phyloP scores from a whole-genome alignment of 2,329 filamentous ascomycete genomes.

The Colletotrichum sp. region DNA sequence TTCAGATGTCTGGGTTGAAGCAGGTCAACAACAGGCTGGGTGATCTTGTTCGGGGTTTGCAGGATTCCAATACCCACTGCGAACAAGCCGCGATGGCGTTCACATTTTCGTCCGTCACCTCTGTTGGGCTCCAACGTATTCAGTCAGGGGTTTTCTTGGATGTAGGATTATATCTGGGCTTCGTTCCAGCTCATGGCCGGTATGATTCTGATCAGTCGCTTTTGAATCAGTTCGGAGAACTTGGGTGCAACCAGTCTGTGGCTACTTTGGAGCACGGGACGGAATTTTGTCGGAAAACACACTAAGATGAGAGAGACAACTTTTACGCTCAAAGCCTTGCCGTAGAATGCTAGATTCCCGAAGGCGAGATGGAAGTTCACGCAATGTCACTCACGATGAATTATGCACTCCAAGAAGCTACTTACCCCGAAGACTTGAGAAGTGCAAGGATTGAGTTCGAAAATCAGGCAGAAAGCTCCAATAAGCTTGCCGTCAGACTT shows the following conservation, averaged over 20 bases:
- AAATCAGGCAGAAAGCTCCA: not conserved
- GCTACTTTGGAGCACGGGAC: accelerated
- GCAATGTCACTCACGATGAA: not conserved
- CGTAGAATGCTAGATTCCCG: accelerated
- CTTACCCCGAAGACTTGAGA: too few relatives aligned
- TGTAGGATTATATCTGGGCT: not conserved
- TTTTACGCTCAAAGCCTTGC: not conserved
- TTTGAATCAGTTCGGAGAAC: not conserved
- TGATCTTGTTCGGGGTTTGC: not conserved
- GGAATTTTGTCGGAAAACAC: not conserved
- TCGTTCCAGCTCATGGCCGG: not conserved
- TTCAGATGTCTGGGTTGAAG: not conserved
- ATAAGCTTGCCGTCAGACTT: not conserved
- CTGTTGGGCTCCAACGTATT: not conserved
- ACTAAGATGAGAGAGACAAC: too few relatives aligned
- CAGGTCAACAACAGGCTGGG: not conserved
- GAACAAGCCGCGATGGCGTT: accelerated
- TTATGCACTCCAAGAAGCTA: not conserved
- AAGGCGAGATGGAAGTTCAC: accelerated
- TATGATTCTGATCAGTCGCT: accelerated
- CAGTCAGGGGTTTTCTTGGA: accelerated
- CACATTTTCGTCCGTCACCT: accelerated
- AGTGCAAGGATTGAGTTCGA: too few relatives aligned
- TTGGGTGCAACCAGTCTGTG: accelerated
- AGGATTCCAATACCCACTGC: accelerated